Base-by-base conservation (phyloP, 2,329 filamentous ascomycete genomes). In the Lachnellula arida region DNA sequence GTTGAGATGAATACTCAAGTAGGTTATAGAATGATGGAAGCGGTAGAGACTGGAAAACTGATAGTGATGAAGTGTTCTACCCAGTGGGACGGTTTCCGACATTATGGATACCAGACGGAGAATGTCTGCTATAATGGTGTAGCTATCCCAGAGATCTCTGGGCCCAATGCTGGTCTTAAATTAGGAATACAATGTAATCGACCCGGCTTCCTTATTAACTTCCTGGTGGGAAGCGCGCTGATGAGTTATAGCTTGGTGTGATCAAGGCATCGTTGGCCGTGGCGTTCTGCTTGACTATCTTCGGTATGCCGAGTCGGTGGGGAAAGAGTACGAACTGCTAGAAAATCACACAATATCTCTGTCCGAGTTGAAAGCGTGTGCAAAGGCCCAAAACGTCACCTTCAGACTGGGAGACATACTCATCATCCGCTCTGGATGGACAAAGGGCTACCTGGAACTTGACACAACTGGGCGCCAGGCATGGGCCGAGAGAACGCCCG, bases 1-100 rank as follows among this genome's bases (percentile, higher is more conserved):
- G 79, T 80, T 75, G 75, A 74, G 1, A 80, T 82, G 64, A 83
- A 84, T 67, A 76, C 79, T 1, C 80, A 82, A 67, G 74, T 74
- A 6, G 78, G 76, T 46, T 78, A 75, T 49, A 22, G 2, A 4
- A 22, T 22, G 22, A 22, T 22, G 22, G 22, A 22, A 22, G 22
- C 22, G 2, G 22, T 22, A 22, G 22, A 22, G 4, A 22, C 22
- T 22, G 22, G 22, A 22, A 22, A 22, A 22, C 22, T 22, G 22
- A 22, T 22, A 2, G 22, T 22, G 22, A 22, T 22, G 22, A 22
- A 22, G 22, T 22, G 22, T 22, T 22, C 22, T 22, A 22, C 22
- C 22, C 80, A 82, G 65, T 83, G 78, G 78, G 79, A 81, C 55
- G 78, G 78, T 0, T 65, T 80, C 25, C 72, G 78, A 50, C 77